A percentile compares a stretch with the other conserved stretches of the same genome.
phyloP scores from a whole-genome alignment of 345 rosid genomes.

The Euclidium syriacum region DNA sequence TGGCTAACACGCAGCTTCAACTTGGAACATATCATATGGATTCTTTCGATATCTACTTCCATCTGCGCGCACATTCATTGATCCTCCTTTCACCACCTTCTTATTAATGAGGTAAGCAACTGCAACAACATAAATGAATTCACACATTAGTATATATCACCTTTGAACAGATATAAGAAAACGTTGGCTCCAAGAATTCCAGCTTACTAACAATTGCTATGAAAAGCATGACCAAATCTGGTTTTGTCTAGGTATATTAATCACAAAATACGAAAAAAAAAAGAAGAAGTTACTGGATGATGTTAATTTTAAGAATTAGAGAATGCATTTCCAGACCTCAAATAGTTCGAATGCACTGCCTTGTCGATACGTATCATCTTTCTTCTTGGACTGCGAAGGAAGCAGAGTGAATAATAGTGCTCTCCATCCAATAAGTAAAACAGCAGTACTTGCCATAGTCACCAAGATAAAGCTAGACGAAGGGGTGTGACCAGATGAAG shows the following conservation, averaged over 20 bases:
- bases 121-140: constrained; percentile 36
- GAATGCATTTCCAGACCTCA: constrained; percentile 49
- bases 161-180: neutral
- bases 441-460: constrained; percentile 69
- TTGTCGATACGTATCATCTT: constrained; percentile 56
- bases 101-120: constrained; percentile 75
- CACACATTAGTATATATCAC: constrained; percentile 11
- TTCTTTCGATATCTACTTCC: neutral
- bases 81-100: constrained; percentile 60
- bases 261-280: neutral
- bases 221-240: neutral
- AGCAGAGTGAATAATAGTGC: constrained; percentile 48
- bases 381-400: constrained; percentile 47
- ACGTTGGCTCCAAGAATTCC: too few species aligned
- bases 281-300: neutral
- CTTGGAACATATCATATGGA: neutral
- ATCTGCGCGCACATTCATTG: neutral
- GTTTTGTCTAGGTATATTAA: neutral
- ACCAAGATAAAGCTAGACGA: constrained; percentile 50
- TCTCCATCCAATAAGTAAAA: constrained; percentile 76
- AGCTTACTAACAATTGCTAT: neutral
- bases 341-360: constrained; percentile 90
- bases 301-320: neutral
- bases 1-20: neutral
- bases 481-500: constrained; percentile 53